These are phyloP conservation scores for Xylaria multiplex DNA, from an alignment of 2,329 filamentous ascomycete genomes.

Conservation along the genomic window DNA sequence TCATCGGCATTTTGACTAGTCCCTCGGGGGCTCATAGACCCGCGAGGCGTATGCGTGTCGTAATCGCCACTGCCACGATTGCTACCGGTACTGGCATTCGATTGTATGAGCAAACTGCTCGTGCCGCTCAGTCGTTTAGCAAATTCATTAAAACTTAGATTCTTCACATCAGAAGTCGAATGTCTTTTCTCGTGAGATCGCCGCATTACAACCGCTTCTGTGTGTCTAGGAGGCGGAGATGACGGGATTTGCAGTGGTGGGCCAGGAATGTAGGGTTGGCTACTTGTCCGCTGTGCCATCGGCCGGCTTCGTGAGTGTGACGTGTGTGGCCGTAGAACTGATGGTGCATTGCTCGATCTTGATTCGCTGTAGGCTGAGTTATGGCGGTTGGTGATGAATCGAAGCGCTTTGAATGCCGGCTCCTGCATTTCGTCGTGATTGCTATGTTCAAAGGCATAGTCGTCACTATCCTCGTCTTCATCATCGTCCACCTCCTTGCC, in stretches of 20 bases:
- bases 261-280: slow-evolving; percentile 58
- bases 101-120: slow-evolving; percentile 68
- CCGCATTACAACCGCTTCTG: slow-evolving; percentile 50
- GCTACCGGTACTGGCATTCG: slow-evolving; percentile 62
- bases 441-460: slow-evolving; percentile 50
- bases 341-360: slow-evolving; percentile 48
- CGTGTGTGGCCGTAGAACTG: slow-evolving; percentile 62
- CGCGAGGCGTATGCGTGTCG: slow-evolving; percentile 54
- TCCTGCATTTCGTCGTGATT: slow-evolving; percentile 54
- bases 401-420: slow-evolving; percentile 60
- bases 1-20: slow-evolving; percentile 53
- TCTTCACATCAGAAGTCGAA: slow-evolving; percentile 65
- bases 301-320: slow-evolving; percentile 62
- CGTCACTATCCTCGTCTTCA: slow-evolving; percentile 55
- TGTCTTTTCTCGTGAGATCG: slow-evolving; percentile 58
- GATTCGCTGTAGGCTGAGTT: slow-evolving; percentile 49
- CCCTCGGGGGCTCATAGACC: slow-evolving; percentile 48
- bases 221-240: slow-evolving; percentile 41
- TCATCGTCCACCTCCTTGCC: slow-evolving; percentile 54
- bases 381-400: slow-evolving; percentile 60
- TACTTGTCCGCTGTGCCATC: slow-evolving; percentile 57
- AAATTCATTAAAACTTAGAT: slow-evolving; percentile 70
- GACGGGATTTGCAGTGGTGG: slow-evolving; percentile 40
- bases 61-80: slow-evolving; percentile 60
- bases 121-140: slow-evolving; percentile 69